Evolutionary conservation across 2,329 filamentous ascomycete genomes (phyloP), one percentile per base, ranked within the genome.

Genomic region (Rosellinia necatrix): DNA sequence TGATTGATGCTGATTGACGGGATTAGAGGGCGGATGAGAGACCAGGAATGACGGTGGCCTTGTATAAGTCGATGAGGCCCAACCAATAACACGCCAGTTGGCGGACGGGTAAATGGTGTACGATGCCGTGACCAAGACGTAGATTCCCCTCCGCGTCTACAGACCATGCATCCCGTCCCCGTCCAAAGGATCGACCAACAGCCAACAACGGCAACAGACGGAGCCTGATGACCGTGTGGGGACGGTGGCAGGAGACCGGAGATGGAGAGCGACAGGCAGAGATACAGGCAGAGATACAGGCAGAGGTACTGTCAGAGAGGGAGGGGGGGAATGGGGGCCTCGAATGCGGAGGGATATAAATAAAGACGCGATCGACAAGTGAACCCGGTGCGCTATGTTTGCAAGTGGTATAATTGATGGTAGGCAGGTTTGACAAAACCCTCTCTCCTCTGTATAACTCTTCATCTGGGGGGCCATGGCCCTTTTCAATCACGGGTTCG

Each of bases 161-260:
- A 38, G 40, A 43, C 48, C 46, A 24, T 58, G 56, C 51, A 55
- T 55, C 51, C 51, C 38, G 51, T 42, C 47, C 46, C 30, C 42
- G 30, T 47, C 27, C 15, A 37, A 41, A 44, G 52, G 13, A 12
- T 29, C 41, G 32, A 32, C 27, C 24, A 25, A 19, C 37, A 43
- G 22, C 46, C 46, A 50, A 52, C 47, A 53, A 51, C 19, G 44
- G 35, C 35, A 49, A 21, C 34, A 41, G 42, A 44, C 56, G 51
- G 56, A 52, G 52, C 43, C 32, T 49, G 37, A 10, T 29, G 32
- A 30, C 48, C 47, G 56, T 51, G 56, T 29, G 56, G 46, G 29
- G 47, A 29, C 13, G 13, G 41, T 22, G 32, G 43, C n/a, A 10
- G 4, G 12, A 4, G 22, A 40, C 43, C 47, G 41, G 34, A 17